phyloP scores from a whole-genome alignment of 2,329 filamentous ascomycete genomes.

The Trichoderma aggressivum region DNA sequence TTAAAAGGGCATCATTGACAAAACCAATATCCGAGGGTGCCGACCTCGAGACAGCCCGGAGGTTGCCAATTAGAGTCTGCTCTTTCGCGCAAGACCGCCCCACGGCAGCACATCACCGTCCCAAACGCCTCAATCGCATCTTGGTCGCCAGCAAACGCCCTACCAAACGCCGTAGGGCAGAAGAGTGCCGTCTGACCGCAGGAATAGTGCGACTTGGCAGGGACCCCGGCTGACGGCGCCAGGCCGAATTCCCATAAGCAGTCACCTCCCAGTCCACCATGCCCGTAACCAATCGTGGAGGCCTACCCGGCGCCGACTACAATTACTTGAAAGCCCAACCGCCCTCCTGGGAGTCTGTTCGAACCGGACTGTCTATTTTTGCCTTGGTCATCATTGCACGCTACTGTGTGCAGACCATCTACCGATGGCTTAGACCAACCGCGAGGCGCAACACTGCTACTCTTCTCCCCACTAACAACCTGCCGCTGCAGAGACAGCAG shows the following conservation, averaged over 20 bases:
- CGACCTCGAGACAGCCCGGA: slow-evolving; percentile 4
- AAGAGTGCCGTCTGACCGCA: slow-evolving; percentile 35
- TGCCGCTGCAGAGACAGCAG: slow-evolving; percentile 23
- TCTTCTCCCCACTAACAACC: slow-evolving; percentile 20
- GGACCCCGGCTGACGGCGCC: slow-evolving; percentile 33
- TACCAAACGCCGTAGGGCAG: slow-evolving; percentile 30
- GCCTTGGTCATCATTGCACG: slow-evolving; percentile 36
- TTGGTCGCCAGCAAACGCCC: slow-evolving; percentile 25
- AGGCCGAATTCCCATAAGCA: slow-evolving; percentile 31
- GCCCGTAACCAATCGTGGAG: slow-evolving; percentile 34
- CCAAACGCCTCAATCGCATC: slow-evolving; percentile 13
- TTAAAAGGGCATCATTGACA: background rate
- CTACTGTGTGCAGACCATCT: slow-evolving; percentile 28
- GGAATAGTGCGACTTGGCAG: slow-evolving; percentile 33
- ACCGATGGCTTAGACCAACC: slow-evolving; percentile 29
- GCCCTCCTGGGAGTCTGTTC: slow-evolving; percentile 30
- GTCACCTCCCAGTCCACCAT: slow-evolving; percentile 27
- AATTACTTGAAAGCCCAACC: slow-evolving; percentile 28
- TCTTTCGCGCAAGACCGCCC: slow-evolving; percentile 1
- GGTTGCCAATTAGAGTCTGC: slow-evolving; percentile 14
- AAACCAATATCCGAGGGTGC: slow-evolving; percentile 11
- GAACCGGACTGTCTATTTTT: slow-evolving; percentile 33
- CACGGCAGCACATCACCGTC: slow-evolving; percentile 14
- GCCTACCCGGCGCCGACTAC: slow-evolving; percentile 29
- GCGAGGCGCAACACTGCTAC: slow-evolving; percentile 23